Conservation (phyloP, 73 alveolate species). For the Tetrahymena elliotti region DNA sequence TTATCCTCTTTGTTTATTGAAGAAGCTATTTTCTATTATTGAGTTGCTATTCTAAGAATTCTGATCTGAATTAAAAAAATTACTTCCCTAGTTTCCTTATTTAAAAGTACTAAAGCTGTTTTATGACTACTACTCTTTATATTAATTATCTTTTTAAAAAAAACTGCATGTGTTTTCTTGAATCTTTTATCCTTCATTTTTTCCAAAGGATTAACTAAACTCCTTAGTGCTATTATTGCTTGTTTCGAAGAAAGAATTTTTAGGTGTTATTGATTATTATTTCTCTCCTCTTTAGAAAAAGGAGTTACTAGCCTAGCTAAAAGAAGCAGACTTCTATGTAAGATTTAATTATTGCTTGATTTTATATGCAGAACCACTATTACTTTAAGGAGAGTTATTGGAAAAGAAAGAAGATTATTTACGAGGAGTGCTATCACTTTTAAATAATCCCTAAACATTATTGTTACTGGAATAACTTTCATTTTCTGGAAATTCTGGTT, state of each 20-base stretch:
- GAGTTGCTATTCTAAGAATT: background rate
- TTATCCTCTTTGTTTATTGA: background rate
- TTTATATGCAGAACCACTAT: background rate
- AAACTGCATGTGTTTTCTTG: background rate
- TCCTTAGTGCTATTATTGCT: background rate
- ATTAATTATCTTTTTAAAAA: background rate
- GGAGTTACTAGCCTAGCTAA: background rate
- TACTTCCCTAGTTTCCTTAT: background rate
- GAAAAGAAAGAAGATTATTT: background rate
- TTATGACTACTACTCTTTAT: background rate
- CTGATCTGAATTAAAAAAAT: background rate
- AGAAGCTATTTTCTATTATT: background rate
- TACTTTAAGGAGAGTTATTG: background rate
- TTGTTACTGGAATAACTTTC: background rate
- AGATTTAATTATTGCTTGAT: background rate
- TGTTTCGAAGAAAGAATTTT: background rate
- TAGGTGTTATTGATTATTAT: background rate
- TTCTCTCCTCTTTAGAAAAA: background rate
- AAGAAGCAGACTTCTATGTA: background rate
- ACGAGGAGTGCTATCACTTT: background rate
- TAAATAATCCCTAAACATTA: background rate
- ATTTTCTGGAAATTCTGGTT: background rate
- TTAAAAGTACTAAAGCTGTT: background rate
- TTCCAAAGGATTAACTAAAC: background rate
- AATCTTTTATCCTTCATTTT: background rate